A percentile compares a stretch with the other conserved stretches of the same genome.
These are phyloP conservation scores for Aspergillus luchuensis DNA, from an alignment of 2,329 filamentous ascomycete genomes.

Conservation along the genomic window DNA sequence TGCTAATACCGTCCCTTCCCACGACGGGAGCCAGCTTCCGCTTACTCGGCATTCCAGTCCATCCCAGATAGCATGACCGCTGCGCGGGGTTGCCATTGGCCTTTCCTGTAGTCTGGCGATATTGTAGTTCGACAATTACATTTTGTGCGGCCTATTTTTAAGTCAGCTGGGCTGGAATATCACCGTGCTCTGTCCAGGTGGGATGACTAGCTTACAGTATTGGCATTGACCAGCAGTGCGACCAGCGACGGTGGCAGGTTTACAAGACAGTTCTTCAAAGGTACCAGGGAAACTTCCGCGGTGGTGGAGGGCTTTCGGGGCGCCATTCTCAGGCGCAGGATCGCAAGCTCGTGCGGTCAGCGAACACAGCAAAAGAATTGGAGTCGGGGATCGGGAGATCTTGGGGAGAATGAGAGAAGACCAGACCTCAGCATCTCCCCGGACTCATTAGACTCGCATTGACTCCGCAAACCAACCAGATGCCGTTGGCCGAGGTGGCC, in stretches of 20 bases:
- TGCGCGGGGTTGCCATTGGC: conserved; percentile 54
- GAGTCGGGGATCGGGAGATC: conserved; percentile 15
- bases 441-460: conserved; percentile 22
- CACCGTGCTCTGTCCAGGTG: conserved; percentile 21
- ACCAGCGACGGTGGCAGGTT: conserved; percentile 87
- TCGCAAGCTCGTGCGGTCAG: conserved; percentile 12
- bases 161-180: conserved; percentile 1
- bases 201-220: conserved; percentile 66
- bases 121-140: conserved; percentile 90
- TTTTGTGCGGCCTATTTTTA: conserved; percentile 77
- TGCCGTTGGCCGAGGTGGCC: conserved; percentile 28
- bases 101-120: conserved; percentile 62
- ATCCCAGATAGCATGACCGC: conserved; percentile 82
- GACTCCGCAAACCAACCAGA: conserved; percentile 29
- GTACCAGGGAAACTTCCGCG: conserved; percentile 81
- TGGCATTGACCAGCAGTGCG: conserved; percentile 80
- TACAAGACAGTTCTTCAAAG: conserved; percentile 91
- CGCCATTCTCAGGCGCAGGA: conserved; percentile 39
- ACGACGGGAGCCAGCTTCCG: conserved; percentile 73
- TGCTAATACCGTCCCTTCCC: conserved; percentile 70
- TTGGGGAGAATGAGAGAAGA: conserved; percentile 18
- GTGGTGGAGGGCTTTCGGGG: conserved; percentile 61
- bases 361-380: conserved; percentile 15
- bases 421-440: conserved; percentile 28
- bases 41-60: conserved; percentile 98